Evolutionary conservation across 129 eudicot species (phyloP).

Genomic region (Flaveria linearis): DNA sequence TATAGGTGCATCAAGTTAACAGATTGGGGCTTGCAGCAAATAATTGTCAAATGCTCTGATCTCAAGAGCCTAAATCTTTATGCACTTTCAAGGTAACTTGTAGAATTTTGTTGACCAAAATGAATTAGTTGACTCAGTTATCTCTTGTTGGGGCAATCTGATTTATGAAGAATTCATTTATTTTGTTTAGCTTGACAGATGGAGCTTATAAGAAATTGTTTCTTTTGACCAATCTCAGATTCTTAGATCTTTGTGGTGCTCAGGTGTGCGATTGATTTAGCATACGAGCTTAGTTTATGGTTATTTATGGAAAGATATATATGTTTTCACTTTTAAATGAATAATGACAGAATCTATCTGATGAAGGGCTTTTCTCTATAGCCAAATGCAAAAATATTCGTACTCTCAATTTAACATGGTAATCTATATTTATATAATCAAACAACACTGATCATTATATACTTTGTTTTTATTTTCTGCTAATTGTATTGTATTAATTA

Average conservation of each 20-base stretch:
- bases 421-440: slow-evolving; percentile 13
- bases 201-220: slow-evolving; percentile 68
- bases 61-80: slow-evolving; percentile 79
- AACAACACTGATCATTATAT: slow-evolving; percentile 6
- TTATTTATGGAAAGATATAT: not conserved
- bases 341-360: slow-evolving; percentile 72
- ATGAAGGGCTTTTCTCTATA: slow-evolving; percentile 77
- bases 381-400: slow-evolving; percentile 73
- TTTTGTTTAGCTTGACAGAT: slow-evolving; percentile 74
- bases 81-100: slow-evolving; percentile 79
- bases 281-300: not conserved
- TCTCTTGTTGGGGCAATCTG: slow-evolving; percentile 16
- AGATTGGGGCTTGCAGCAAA: slow-evolving; percentile 65
- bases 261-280: slow-evolving; percentile 56
- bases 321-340: slow-evolving; percentile 17
- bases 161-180: slow-evolving; percentile 29
- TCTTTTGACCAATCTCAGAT: slow-evolving; percentile 56
- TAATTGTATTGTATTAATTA: not conserved
- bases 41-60: slow-evolving; percentile 66
- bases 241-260: slow-evolving; percentile 98
- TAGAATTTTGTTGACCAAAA: slow-evolving; percentile 7
- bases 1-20: slow-evolving; percentile 87
- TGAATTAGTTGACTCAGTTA: not conserved
- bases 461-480: not conserved
- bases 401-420: slow-evolving; percentile 88